A percentile compares a stretch with the other conserved stretches of the same genome.
These are phyloP conservation scores for Trifolium fragiferum DNA, from an alignment of 306 rosid genomes.

Conservation along the genomic window DNA sequence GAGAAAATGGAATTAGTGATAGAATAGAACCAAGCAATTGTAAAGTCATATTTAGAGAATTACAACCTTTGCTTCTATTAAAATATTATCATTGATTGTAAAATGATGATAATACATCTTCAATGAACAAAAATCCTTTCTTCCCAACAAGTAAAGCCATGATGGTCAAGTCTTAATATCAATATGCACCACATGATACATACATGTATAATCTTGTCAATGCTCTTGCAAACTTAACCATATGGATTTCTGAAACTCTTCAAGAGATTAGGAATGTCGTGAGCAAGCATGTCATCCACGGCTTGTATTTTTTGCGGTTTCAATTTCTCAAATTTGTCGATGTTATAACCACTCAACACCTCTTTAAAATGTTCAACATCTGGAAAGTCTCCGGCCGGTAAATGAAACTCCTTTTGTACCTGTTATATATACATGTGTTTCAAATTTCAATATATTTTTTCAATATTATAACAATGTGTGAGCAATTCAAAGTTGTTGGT, in stretches of 20 bases:
- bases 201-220: neutral
- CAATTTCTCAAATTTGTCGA: slow-evolving; percentile 88
- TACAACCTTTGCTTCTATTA: neutral
- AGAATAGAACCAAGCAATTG: neutral
- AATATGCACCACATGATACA: slow-evolving; percentile 9
- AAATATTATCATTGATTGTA: neutral
- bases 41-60: neutral
- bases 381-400: slow-evolving; percentile 95
- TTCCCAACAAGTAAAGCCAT: slow-evolving; percentile 11
- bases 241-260: slow-evolving; percentile 85
- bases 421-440: slow-evolving; percentile 37
- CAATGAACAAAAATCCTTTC: slow-evolving; percentile 2
- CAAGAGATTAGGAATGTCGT: slow-evolving; percentile 85
- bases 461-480: neutral
- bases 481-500: neutral
- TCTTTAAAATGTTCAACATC: slow-evolving; percentile 75
- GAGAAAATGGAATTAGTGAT: neutral
- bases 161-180: slow-evolving; percentile 22
- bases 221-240: slow-evolving; percentile 44
- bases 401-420: slow-evolving; percentile 88
- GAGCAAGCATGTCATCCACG: slow-evolving; percentile 92
- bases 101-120: neutral
- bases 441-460: neutral
- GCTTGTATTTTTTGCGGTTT: slow-evolving; percentile 76
- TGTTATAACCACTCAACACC: slow-evolving; percentile 61